These are phyloP conservation scores for Curvularia verruculosa DNA, from an alignment of 2,329 filamentous ascomycete genomes.

Conservation along the genomic window DNA sequence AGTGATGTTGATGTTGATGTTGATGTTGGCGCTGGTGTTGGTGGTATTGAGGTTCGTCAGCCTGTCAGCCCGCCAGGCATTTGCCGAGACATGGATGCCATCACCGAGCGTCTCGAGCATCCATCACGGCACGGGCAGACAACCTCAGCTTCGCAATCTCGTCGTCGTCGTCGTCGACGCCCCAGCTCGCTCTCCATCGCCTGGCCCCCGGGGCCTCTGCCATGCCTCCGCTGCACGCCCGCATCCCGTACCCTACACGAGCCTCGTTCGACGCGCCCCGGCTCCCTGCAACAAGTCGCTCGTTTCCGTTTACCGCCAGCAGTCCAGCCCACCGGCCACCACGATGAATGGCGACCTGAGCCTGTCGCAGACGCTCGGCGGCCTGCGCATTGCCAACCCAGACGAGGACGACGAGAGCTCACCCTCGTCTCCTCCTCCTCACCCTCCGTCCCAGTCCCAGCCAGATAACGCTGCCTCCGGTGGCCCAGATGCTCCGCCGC, in stretches of 20 bases:
- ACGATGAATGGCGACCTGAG: conserved; percentile 91
- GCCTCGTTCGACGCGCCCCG: conserved; percentile 25
- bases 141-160: conserved; percentile 28
- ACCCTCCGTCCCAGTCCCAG: background rate
- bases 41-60: background rate
- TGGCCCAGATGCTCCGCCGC: conserved; percentile 23
- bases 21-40: no score
- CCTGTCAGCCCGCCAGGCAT: conserved; percentile 6
- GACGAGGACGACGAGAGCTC: conserved; percentile 66
- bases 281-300: conserved; percentile 29
- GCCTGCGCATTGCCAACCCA: conserved; percentile 94
- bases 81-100: conserved; percentile 31
- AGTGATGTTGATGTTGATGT: no score
- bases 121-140: conserved; percentile 23
- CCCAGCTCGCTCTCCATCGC: conserved; percentile 18
- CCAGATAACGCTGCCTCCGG: conserved; percentile 33
- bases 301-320: conserved; percentile 32
- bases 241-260: conserved; percentile 22
- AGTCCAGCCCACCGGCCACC: conserved; percentile 33
- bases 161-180: no score
- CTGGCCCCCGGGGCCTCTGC: conserved; percentile 42
- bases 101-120: conserved; percentile 20
- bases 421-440: background rate
- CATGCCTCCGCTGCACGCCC: conserved; percentile 31
- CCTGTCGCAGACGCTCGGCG: conserved; percentile 89